Percentiles rank a stretch among this genome's conserved stretches.
Evolutionary conservation across 768 basidiomycete species (phyloP).

Genomic region (Suillus subalutaceus): DNA sequence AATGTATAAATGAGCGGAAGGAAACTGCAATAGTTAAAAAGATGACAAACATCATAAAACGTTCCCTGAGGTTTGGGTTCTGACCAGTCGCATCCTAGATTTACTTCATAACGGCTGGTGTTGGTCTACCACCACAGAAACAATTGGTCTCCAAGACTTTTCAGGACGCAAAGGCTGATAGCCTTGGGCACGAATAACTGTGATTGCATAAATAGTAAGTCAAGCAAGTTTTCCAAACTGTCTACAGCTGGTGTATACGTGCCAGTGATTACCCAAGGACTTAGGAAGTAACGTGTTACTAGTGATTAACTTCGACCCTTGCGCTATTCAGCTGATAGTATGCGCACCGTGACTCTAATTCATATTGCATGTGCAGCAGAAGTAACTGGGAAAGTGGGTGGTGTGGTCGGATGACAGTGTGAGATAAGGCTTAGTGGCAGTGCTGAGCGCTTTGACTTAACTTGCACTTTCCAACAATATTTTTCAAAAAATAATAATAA

Average conservation of each 20-base stretch:
- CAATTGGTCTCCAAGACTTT: conserved; percentile 68
- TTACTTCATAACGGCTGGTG: conserved; percentile 55
- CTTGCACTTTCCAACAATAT: background rate
- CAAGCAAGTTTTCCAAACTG: background rate
- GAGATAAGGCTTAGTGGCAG: background rate
- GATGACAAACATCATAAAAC: conserved; percentile 52
- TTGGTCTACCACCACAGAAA: conserved; percentile 57
- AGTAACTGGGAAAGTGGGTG: background rate
- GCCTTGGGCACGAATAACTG: conserved; percentile 45
- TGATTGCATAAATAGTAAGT: background rate
- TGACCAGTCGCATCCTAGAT: conserved; percentile 71
- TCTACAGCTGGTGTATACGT: background rate
- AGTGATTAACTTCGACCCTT: background rate
- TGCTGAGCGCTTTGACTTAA: background rate
- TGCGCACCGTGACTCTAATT: background rate
- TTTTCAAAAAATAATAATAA: background rate
- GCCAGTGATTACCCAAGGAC: conserved; percentile 9
- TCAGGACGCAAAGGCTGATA: conserved; percentile 52
- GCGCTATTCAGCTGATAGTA: background rate
- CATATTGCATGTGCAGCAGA: background rate
- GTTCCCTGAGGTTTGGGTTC: conserved; percentile 63
- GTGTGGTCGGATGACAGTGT: background rate
- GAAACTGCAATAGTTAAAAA: background rate
- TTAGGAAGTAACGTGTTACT: background rate
- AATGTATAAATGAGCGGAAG: background rate